These are phyloP conservation scores for Gossypium mustelinum DNA, from an alignment of 345 rosid species.

Conservation along the genomic window DNA sequence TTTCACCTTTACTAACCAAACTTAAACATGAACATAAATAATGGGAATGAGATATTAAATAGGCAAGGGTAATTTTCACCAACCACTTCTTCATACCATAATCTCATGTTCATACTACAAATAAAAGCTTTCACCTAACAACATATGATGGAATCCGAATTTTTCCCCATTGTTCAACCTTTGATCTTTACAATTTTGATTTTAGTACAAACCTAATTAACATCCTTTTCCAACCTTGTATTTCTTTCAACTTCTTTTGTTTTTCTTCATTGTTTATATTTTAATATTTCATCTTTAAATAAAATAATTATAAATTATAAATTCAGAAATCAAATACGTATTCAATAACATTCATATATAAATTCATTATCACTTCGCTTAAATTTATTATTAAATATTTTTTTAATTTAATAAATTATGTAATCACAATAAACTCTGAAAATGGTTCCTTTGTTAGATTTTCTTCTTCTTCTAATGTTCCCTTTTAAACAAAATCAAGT, in stretches of 20 bases:
- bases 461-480: too few species aligned
- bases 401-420: too few species aligned
- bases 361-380: too few species aligned
- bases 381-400: too few species aligned
- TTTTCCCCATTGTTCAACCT: background rate
- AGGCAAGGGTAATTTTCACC: background rate
- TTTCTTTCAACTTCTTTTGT: background rate
- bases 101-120: background rate
- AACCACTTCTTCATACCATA: background rate
- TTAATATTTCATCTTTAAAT: too few species aligned
- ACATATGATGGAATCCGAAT: background rate
- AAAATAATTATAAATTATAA: too few species aligned
- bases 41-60: background rate
- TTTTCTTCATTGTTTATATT: background rate
- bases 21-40: background rate
- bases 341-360: too few species aligned
- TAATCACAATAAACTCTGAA: too few species aligned
- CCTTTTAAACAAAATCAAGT: too few species aligned
- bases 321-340: too few species aligned
- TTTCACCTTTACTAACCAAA: background rate
- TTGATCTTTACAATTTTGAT: background rate
- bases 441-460: too few species aligned
- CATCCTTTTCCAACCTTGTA: background rate
- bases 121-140: background rate
- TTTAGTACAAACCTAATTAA: background rate